Evolutionary conservation across 352 stramenopile species (phyloP).

Genomic region (Elongisporangium anandrum): DNA sequence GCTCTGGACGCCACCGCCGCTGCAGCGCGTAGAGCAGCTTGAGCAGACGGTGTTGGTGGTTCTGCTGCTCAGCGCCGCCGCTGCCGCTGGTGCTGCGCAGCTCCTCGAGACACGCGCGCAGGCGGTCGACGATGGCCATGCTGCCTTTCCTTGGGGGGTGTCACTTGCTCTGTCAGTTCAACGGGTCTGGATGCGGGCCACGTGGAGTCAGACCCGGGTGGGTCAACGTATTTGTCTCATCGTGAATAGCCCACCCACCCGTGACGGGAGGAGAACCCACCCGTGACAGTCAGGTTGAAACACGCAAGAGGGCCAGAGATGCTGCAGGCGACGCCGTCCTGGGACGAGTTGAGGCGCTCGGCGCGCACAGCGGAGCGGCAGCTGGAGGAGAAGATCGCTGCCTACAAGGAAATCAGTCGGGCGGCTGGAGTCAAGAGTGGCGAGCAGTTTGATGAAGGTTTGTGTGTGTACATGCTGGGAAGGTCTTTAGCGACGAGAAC

Average conservation of each 20-base stretch:
- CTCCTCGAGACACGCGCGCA: conserved; percentile 45
- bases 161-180: neutral
- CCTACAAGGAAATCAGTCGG: conserved; percentile 62
- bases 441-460: conserved; percentile 44
- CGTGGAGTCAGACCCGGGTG: neutral
- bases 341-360: conserved; percentile 71
- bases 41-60: conserved; percentile 32
- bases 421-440: conserved; percentile 6
- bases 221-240: neutral
- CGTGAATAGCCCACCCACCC: neutral
- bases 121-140: conserved; percentile 6
- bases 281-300: neutral
- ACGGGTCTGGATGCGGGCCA: neutral
- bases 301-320: conserved; percentile 22
- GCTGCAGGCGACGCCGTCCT: conserved; percentile 57
- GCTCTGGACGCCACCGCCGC: conserved; percentile 45
- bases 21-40: conserved; percentile 56
- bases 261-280: neutral
- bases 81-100: conserved; percentile 26
- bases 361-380: conserved; percentile 68
- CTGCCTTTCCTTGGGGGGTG: neutral
- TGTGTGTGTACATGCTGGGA: neutral
- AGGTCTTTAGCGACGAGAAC: neutral
- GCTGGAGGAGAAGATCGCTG: conserved; percentile 79
- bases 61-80: conserved; percentile 27